Conservation (phyloP, 2,329 filamentous ascomycete genomes). For the Pseudogymnoascus pannorum region DNA sequence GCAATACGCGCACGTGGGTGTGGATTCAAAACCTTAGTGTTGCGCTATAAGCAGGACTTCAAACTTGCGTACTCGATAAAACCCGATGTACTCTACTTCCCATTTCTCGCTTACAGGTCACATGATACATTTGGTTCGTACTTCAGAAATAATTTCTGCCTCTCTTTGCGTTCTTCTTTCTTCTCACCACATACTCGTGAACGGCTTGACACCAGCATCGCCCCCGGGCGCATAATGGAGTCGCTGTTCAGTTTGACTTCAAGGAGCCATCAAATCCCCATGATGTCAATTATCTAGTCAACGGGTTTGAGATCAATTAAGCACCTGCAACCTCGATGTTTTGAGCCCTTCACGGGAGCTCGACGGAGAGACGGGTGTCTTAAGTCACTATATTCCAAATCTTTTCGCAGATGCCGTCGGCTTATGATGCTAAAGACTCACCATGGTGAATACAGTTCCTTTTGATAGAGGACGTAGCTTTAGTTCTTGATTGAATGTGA, state of each 20-base stretch:
- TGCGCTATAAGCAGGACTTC: background rate
- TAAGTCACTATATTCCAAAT: constrained; percentile 8
- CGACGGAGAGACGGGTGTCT: constrained; percentile 4
- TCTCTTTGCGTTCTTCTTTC: background rate
- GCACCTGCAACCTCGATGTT: constrained; percentile 4
- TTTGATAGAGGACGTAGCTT: constrained; percentile 1
- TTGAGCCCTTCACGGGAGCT: constrained; percentile 2
- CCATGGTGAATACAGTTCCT: constrained; percentile 8
- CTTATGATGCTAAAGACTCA: constrained; percentile 6
- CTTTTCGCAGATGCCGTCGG: constrained; percentile 8
- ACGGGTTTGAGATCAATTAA: constrained; percentile 6
- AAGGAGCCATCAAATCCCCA: constrained; percentile 7
- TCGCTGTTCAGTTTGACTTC: constrained; percentile 8
- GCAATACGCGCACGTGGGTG: background rate
- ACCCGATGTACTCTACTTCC: background rate
- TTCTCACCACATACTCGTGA: background rate
- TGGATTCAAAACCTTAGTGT: background rate
- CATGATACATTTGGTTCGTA: background rate
- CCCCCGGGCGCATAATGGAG: background rate
- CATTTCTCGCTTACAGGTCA: constrained; percentile 2
- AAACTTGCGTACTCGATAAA: background rate
- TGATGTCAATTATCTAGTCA: constrained; percentile 9
- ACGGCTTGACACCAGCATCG: constrained; percentile 8
- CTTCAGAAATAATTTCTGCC: constrained; percentile 3
- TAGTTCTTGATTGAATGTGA: constrained; percentile 1